phyloP scores from a whole-genome alignment of 257 asterid genomes.

The Nicotiana knightiana region DNA sequence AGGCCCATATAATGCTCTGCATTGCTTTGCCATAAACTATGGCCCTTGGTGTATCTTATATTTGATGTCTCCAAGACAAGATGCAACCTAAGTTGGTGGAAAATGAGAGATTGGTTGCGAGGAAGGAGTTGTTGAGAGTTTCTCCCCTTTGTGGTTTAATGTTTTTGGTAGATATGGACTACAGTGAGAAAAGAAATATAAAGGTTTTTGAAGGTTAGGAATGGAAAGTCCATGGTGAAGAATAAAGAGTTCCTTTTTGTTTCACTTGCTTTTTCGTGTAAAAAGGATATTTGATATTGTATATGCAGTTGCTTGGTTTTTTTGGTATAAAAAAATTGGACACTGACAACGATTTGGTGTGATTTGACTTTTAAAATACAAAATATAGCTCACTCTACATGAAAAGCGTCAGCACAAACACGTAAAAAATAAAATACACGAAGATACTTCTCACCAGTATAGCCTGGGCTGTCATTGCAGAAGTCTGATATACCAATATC shows the following conservation, averaged over 20 bases:
- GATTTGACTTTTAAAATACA: background rate
- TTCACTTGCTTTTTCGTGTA: background rate
- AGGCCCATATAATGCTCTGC: background rate
- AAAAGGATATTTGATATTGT: background rate
- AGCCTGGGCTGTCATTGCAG: slow-evolving; percentile 47
- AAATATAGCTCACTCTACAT: background rate
- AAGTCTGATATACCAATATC: slow-evolving; percentile 57
- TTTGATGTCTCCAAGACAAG: background rate
- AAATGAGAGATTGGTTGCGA: background rate
- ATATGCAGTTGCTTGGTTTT: background rate
- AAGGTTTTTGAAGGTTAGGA: background rate
- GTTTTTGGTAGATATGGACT: background rate
- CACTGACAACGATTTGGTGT: background rate
- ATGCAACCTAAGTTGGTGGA: background rate
- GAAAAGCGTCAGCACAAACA: background rate
- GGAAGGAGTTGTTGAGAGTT: background rate
- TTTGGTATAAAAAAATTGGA: background rate
- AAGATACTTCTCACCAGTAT: slow-evolving; percentile 59
- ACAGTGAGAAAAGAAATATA: background rate
- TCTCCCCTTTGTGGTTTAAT: background rate
- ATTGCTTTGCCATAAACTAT: background rate
- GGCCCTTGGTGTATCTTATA: background rate
- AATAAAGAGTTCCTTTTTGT: background rate
- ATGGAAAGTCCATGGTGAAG: background rate
- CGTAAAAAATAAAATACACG: background rate